Percentiles rank a stretch among this genome's conserved stretches.
Evolutionary conservation across 1,284 basidiomycete genomes (phyloP).

Genomic region (Puccinia horiana): DNA sequence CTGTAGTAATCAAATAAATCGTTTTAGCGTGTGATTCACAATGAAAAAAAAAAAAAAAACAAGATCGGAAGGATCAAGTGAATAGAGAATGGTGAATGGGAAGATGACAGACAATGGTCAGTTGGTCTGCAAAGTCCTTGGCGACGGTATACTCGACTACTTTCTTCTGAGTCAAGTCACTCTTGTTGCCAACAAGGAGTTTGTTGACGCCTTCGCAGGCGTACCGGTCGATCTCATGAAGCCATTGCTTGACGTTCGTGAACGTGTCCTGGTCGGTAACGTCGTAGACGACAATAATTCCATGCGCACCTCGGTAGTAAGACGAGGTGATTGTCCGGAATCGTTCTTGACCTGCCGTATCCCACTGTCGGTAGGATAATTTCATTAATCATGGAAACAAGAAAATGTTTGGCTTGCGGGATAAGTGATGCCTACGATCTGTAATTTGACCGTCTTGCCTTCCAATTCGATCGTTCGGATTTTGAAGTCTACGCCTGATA

Average conservation of each 20-base stretch:
- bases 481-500: conserved; percentile 85
- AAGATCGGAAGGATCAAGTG: not conserved
- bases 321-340: conserved; percentile 97
- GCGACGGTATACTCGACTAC: conserved; percentile 96
- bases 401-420: conserved; percentile 51
- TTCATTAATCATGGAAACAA: no score
- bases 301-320: conserved; percentile 94
- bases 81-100: not conserved
- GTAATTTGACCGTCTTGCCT: conserved; percentile 98
- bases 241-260: conserved; percentile 99
- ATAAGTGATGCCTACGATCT: conserved; percentile 75
- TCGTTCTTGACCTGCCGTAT: conserved; percentile 95
- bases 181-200: conserved; percentile 96
- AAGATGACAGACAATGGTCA: conserved; percentile 52
- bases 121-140: conserved; percentile 67
- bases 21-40: not conserved
- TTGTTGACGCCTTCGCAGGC: conserved; percentile 99
- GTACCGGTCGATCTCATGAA: conserved; percentile 98
- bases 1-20: not conserved
- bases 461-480: conserved; percentile 99
- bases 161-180: conserved; percentile 95
- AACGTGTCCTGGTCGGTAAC: conserved; percentile 97
- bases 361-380: conserved; percentile 69
- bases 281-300: conserved; percentile 98
- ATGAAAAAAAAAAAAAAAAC: not conserved